Base-by-base conservation (phyloP, 140 eudicot genomes). In the Artemisia princeps region DNA sequence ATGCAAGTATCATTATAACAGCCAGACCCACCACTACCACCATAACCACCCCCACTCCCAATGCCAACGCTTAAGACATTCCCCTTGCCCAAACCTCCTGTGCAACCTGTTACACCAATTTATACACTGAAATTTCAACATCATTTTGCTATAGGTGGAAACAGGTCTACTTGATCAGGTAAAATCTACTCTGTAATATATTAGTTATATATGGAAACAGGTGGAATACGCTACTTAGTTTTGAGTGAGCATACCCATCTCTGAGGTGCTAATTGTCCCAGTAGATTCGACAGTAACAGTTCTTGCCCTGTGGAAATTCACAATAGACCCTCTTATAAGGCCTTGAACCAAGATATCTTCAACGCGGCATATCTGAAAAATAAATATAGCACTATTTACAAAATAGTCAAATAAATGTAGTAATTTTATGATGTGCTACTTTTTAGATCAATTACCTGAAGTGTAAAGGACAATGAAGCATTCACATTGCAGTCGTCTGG, bases 401-500 rank as follows among this genome's bases (percentile, higher is more conserved):
- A 28, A 56, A 48, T 50, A 67, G 20, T 24, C 20, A 60, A 22
- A 74, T 1, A 62, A 37, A 53, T 11, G 45, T 55, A 54, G 3
- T 67, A 60, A 57, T 70, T n/a, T 51, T 44, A 60, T 24, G 10
- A 51, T 1, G 14, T 26, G 59, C 4, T 58, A 48, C 20, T 6
- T 57, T 14, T 11, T 53, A 14, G 0, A 13, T 69, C 28, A 70
- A 55, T 11, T 53, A 92, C 99, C 99, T 92, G 99, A 67, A 92
- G 95, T 69, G 96, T 92, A 61, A 92, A 92, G 75, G 99, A 62
- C 73, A 92, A 81, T 23, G 96, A 83, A 74, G 99, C 88, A 73
- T 92, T 92, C 72, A 92, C 85, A 28, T 86, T 92, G 78, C 99
- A 92, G 64, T 92, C 99, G 12, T 92, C 99, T 57, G 99, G 99